A percentile compares a stretch with the other conserved stretches of the same genome.
Evolutionary conservation across 108 stramenopile species (phyloP).

Genomic region (Discostella pseudostelligera): DNA sequence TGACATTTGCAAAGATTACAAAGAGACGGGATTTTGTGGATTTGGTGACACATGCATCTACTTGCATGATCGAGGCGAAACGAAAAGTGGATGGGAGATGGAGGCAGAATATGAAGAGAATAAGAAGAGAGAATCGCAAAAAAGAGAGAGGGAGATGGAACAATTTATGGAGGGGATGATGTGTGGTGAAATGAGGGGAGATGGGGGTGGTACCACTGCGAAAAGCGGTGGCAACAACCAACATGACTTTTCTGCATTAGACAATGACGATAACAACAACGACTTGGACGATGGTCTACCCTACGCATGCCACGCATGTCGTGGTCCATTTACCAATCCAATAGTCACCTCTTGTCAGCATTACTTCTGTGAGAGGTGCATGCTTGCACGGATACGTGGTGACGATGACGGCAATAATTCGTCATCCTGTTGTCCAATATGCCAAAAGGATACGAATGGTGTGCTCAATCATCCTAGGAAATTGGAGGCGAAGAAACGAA

Average conservation of each 20-base stretch:
- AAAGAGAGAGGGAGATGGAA: constrained; percentile 65
- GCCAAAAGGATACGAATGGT: constrained; percentile 87
- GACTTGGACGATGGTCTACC: constrained; percentile 82
- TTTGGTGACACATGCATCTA: constrained; percentile 98
- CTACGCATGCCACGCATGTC: constrained; percentile 94
- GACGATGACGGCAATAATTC: background rate
- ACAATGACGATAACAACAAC: constrained; percentile 10
- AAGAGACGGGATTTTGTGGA: constrained; percentile 99
- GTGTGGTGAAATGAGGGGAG: constrained; percentile 27
- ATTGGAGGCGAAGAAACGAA: constrained; percentile 69
- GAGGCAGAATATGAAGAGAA: constrained; percentile 92
- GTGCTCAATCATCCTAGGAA: constrained; percentile 84
- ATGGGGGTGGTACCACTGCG: background rate
- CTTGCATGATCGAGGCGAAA: constrained; percentile 95
- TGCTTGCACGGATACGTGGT: constrained; percentile 57
- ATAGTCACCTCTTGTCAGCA: constrained; percentile 92
- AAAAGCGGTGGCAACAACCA: constrained; percentile 4
- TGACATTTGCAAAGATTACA: constrained; percentile 99
- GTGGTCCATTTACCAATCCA: constrained; percentile 86
- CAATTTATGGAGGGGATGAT: constrained; percentile 53
- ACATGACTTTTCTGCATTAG: constrained; percentile 14
- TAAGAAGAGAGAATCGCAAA: constrained; percentile 74
- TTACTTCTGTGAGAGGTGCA: constrained; percentile 92
- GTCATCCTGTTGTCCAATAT: constrained; percentile 77
- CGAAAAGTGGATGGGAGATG: constrained; percentile 93